Evolutionary conservation across 169 alveolate species (phyloP), one percentile per base, ranked within the genome.

Genomic region (Cryptosporidium viatorum): DNA sequence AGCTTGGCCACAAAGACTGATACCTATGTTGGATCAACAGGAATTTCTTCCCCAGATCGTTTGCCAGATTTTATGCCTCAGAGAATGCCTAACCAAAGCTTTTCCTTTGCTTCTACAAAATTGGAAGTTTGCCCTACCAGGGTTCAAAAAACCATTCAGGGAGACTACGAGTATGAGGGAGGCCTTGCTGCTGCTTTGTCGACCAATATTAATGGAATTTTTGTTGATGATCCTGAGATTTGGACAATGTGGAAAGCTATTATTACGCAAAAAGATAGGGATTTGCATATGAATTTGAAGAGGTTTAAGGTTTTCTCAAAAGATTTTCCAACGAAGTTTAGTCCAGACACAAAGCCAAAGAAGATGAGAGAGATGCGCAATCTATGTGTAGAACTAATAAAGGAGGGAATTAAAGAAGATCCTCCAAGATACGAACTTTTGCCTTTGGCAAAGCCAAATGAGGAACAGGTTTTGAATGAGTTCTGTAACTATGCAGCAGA

Each of bases 171-270:
- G 26, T 80, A 80, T 48, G 80, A 80, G 55, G 89, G 89, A 1
- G 89, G 89, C 0, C 41, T 62, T 21, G 48, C 33, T 9, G 75
- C 67, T 10, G 65, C 65, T 23, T 37, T 65, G 26, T 39, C 75
- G 45, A 65, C 45, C 0, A 37, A 45, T 26, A 35, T 31, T 12
- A 43, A 50, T 33, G 62, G 29, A 21, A 12, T 62, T 1, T 43
- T 80, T 43, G 89, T 80, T 23, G 89, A 80, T 8, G 89, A 80
- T 50, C 65, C 89, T n/a, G 89, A 80, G 39, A 26, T 80, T 10
- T 80, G 89, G 89, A 80, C 89, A 5, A 80, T 80, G 89, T 80
- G 89, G 89, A 41, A 37, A 26, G 89, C 89, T 26, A 80, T 80
- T 1, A 52, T 80, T 23, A 80, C 89, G 4, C 89, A 80, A 80